These are phyloP conservation scores for Talaromyces sp. DNA, from an alignment of 2,329 filamentous ascomycete genomes.

Conservation along the genomic window DNA sequence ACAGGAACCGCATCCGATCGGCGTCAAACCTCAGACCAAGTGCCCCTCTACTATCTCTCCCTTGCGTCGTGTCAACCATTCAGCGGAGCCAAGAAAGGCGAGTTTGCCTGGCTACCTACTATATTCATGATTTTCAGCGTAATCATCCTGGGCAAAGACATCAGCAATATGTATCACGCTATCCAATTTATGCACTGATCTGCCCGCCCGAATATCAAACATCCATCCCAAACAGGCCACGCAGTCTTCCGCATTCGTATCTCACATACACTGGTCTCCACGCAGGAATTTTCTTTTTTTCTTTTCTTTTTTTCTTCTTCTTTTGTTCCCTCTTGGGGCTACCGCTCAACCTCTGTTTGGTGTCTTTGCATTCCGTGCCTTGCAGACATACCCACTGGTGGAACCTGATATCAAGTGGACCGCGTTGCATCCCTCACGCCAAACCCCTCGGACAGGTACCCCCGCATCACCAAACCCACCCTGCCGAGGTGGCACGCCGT, in stretches of 20 bases:
- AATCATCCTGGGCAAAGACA: background rate
- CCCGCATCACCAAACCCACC: slow-evolving; percentile 19
- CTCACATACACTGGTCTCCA: background rate
- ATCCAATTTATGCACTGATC: background rate
- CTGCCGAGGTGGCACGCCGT: slow-evolving; percentile 22
- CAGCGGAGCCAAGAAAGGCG: background rate
- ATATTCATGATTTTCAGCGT: background rate
- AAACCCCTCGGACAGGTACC: slow-evolving; percentile 17
- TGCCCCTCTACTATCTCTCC: slow-evolving; percentile 2
- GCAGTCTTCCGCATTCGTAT: slow-evolving; percentile 15
- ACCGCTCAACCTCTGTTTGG: slow-evolving; percentile 3
- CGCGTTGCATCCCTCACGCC: slow-evolving; percentile 22
- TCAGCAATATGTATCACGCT: background rate
- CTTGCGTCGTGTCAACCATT: slow-evolving; percentile 21
- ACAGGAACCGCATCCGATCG: slow-evolving; percentile 19
- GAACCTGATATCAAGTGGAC: slow-evolving; percentile 17
- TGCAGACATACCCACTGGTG: slow-evolving; percentile 21
- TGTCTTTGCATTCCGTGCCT: slow-evolving; percentile 21
- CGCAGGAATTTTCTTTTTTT: no score
- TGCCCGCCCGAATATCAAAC: background rate
- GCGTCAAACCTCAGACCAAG: slow-evolving; percentile 3
- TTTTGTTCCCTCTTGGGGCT: background rate
- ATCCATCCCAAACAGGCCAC: background rate
- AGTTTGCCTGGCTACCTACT: background rate
- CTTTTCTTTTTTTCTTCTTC: no score